phyloP scores from a whole-genome alignment of 148 eudicot species.

The Drosera capensis region DNA sequence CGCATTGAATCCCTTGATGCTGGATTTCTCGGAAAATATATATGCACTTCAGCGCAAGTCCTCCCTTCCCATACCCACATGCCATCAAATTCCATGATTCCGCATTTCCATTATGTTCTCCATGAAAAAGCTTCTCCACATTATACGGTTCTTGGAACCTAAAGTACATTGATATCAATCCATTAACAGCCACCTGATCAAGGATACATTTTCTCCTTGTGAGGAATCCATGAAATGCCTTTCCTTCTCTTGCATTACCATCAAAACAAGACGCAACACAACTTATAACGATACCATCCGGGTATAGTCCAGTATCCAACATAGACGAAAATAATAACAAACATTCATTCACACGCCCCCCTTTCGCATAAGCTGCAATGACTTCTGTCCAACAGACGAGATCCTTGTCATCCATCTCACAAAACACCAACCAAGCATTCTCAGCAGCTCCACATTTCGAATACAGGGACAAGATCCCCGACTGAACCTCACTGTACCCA shows the following conservation, averaged over 20 bases:
- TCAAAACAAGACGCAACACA: slow-evolving; percentile 39
- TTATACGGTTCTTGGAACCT: slow-evolving; percentile 26
- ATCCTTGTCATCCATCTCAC: slow-evolving; percentile 37
- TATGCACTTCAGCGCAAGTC: slow-evolving; percentile 24
- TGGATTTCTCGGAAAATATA: slow-evolving; percentile 37
- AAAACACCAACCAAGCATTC: slow-evolving; percentile 31
- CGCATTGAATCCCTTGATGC: slow-evolving; percentile 20
- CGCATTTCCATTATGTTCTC: slow-evolving; percentile 12
- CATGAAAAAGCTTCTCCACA: slow-evolving; percentile 35
- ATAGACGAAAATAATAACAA: slow-evolving; percentile 30
- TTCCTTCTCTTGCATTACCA: slow-evolving; percentile 34
- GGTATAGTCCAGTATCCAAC: slow-evolving; percentile 28
- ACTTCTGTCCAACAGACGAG: slow-evolving; percentile 51
- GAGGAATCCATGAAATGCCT: slow-evolving; percentile 47
- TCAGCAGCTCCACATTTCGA: slow-evolving; percentile 37
- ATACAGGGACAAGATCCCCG: slow-evolving; percentile 53
- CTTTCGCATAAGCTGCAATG: slow-evolving; percentile 37
- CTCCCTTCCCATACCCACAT: slow-evolving; percentile 30
- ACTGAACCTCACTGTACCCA: slow-evolving; percentile 18
- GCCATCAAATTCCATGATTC: slow-evolving; percentile 59
- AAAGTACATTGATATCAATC: slow-evolving; percentile 57
- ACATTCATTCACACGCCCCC: slow-evolving; percentile 22
- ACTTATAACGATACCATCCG: slow-evolving; percentile 43
- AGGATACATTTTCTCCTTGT: slow-evolving; percentile 25
- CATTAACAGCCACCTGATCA: slow-evolving; percentile 27